Base-by-base conservation (phyloP, 2,329 filamentous ascomycete genomes). In the Diaporthe citrichinensis region DNA sequence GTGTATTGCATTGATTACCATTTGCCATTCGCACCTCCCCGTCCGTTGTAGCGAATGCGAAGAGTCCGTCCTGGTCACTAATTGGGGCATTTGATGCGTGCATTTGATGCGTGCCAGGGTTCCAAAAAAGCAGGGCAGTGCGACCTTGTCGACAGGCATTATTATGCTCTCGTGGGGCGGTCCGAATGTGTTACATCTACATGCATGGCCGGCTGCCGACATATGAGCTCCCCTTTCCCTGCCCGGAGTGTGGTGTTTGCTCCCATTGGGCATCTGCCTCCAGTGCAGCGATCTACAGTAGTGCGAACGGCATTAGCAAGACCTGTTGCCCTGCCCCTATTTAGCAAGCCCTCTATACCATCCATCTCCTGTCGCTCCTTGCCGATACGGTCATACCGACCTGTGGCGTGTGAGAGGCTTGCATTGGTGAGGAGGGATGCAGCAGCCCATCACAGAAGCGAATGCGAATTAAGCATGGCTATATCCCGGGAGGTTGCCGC, bases 401-500 rank as follows among this genome's bases (percentile, higher is more conserved):
- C 4, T 55, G 65, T 41, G 49, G 46, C 46, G 46, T 41, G 15
- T 7, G 15, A 15, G 20, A 10, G 15, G 25, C 34, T 28, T 28
- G 49, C 46, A 69, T 28, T 28, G 65, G 31, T 34, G 23, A 12
- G 5, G 5, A n/a, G 8, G 12, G 23, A 23, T 28, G 49, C 31
- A 20, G 39, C 17, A 28, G 49, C n/a, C 17, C 7, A 4, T 28
- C n/a, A 4, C n/a, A 39, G 46, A 68, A 53, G 44, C 31, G 44
- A 36, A 7, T 68, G 46, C 46, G n/a, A 36, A 68, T 36, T 7
- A 55, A 28, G 65, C 65, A 28, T 53, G 34, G 14, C 49, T 69
- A 69, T 69, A 55, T 41, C 15, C 23, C 65, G 65, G 65, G 49
- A 39, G 20, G 49, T 10, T 55, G 46, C 65, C 65, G 49, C 65